Evolutionary conservation across 2,329 filamentous ascomycete species (phyloP).

Genomic region (Talaromyces sp.): DNA sequence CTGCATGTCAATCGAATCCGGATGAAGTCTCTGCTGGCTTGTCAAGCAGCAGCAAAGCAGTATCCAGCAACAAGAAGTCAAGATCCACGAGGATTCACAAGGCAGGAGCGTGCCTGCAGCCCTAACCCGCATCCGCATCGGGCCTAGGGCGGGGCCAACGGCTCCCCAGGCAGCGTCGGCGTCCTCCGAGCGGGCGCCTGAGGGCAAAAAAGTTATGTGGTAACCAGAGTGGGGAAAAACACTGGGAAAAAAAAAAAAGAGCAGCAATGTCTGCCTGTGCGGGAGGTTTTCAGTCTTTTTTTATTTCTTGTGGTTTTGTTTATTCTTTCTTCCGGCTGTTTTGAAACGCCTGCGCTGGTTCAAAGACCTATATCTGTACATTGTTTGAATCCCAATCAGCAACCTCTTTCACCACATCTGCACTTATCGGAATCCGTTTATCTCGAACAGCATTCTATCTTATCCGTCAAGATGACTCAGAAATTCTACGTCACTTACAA

Average conservation of each 20-base stretch:
- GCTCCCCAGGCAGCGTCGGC: neutral
- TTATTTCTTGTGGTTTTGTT: neutral
- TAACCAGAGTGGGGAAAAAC: neutral
- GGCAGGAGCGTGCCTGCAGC: neutral
- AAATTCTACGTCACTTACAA: slow-evolving; percentile 92
- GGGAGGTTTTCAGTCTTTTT: neutral
- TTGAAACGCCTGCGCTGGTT: neutral
- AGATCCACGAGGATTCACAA: neutral
- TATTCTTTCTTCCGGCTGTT: neutral
- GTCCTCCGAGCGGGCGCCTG: neutral
- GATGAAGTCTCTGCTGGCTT: neutral
- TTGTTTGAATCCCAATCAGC: neutral
- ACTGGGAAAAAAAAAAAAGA: neutral
- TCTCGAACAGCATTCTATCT: neutral
- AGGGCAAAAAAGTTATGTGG: neutral
- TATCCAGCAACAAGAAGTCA: neutral
- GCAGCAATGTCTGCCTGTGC: neutral
- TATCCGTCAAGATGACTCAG: slow-evolving; percentile 60
- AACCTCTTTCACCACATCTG: neutral
- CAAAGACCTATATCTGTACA: neutral
- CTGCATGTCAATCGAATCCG: neutral
- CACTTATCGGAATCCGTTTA: neutral
- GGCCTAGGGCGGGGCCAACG: neutral
- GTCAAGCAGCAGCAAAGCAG: neutral
- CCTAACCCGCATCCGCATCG: neutral